Percentiles rank a stretch among this genome's conserved stretches.
Conservation (phyloP, 2,329 filamentous ascomycete genomes). For the Cladobotryum mycophilum region DNA sequence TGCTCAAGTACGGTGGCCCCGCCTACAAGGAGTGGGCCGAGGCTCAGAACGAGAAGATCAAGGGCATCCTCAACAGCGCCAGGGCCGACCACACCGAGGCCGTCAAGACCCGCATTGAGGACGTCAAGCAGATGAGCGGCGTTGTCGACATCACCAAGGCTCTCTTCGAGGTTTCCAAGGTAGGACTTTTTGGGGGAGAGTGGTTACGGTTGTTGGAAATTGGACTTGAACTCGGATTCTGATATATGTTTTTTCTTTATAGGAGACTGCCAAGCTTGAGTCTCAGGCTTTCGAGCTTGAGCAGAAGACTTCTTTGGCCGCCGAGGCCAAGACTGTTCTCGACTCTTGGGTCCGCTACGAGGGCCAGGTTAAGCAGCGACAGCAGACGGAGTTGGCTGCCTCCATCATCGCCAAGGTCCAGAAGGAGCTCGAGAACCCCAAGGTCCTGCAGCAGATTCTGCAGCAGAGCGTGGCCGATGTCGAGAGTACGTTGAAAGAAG, state of each 20-base stretch:
- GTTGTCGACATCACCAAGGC: constrained; percentile 97
- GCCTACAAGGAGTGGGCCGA: constrained; percentile 91
- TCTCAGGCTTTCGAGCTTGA: constrained; percentile 94
- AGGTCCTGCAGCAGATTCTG: constrained; percentile 93
- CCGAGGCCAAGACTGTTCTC: constrained; percentile 90
- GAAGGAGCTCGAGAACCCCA: constrained; percentile 98
- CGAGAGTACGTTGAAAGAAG: constrained; percentile 62
- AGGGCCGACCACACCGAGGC: constrained; percentile 91
- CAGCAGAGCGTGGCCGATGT: constrained; percentile 94
- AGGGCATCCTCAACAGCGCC: constrained; percentile 88
- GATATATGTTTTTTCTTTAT: constrained; percentile 13
- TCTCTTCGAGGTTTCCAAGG: constrained; percentile 97
- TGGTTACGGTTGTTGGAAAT: background rate
- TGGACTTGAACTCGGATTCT: background rate
- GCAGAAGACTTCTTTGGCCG: constrained; percentile 86
- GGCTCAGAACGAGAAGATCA: constrained; percentile 84
- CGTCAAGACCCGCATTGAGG: constrained; percentile 89
- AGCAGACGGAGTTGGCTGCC: constrained; percentile 93
- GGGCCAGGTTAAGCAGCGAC: constrained; percentile 95
- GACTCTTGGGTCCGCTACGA: constrained; percentile 99
- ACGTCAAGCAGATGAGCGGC: constrained; percentile 86
- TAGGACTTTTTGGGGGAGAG: constrained; percentile 34
- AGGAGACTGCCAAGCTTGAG: constrained; percentile 97
- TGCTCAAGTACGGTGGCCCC: constrained; percentile 91
- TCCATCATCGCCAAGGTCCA: constrained; percentile 93